Base-by-base conservation (phyloP, 73 alveolate species). In the Tetrahymena malaccensis region DNA sequence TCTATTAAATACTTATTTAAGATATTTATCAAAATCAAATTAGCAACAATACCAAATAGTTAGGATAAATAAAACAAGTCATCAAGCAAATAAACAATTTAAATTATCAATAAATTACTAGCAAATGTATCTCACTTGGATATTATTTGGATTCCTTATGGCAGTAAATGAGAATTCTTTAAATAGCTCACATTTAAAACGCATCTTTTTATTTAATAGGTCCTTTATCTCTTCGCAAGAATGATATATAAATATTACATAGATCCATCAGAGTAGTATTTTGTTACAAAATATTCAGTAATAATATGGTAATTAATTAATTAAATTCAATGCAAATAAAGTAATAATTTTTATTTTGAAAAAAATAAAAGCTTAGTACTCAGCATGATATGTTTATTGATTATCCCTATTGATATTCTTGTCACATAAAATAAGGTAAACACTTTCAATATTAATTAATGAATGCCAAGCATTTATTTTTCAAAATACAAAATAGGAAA, bases 351-450 rank as follows among this genome's bases (percentile, higher is more conserved):
- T 25, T 3, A 70, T 70, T 70, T 4, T 70, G 2, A 25, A 70
- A 25, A 70, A 2, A 27, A 70, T 34, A 33, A 93, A 1, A 97
- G 98, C n/a, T 96, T 97, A 37, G 93, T 97, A 9, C 93, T 95
- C 11, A 96, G 96, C 27, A 43, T 97, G 97, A 93, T 96, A 43
- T 95, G 97, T 94, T 93, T 98, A 25, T 85, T 96, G 56, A 94
- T 98, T 94, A 96, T 98, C n/a, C 99, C 99, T 22, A 95, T 98
- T 55, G 99, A 98, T 95, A 97, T 98, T 31, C 94, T 95, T 43
- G 97, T 95, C 33, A 95, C 97, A n/a, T 21, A 70, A 70, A 70
- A 70, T 70, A 70, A 70, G 19, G 89, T 70, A 50, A 15, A 50
- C 1, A 50, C 27, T 50, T 21, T 19, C 16, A 50, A 50, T 4